Evolutionary conservation across 2,329 filamentous ascomycete genomes (phyloP).

Genomic region (Akanthomyces dipterigenus): DNA sequence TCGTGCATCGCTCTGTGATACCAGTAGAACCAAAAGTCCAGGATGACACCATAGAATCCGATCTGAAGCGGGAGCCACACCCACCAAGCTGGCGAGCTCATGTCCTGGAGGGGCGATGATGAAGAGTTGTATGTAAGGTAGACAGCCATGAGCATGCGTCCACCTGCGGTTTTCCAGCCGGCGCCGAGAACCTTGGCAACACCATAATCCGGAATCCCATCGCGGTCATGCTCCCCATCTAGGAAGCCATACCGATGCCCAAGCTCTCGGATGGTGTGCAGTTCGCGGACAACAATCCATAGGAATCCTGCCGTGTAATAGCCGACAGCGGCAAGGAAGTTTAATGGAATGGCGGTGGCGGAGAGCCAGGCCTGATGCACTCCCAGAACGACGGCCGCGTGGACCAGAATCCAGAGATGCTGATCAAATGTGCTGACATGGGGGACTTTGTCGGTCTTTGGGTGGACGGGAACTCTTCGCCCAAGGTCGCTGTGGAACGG

Average conservation of each 20-base stretch:
- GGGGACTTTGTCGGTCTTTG: slow-evolving; percentile 31
- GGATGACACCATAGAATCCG: slow-evolving; percentile 30
- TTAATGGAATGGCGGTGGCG: slow-evolving; percentile 21
- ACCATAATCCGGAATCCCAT: slow-evolving; percentile 32
- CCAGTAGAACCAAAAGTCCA: slow-evolving; percentile 32
- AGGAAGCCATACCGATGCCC: slow-evolving; percentile 32
- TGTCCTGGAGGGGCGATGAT: slow-evolving; percentile 18
- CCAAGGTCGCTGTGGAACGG: slow-evolving; percentile 22
- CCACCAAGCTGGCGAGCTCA: slow-evolving; percentile 22
- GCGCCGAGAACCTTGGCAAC: slow-evolving; percentile 25
- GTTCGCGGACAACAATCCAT: slow-evolving; percentile 29
- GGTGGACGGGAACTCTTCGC: slow-evolving; percentile 27
- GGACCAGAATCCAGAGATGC: slow-evolving; percentile 32
- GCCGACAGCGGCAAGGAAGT: slow-evolving; percentile 23
- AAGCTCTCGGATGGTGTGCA: slow-evolving; percentile 28
- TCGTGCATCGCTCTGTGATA: slow-evolving; percentile 37
- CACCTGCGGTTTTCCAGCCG: slow-evolving; percentile 24
- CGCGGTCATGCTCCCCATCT: slow-evolving; percentile 34
- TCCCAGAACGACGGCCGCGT: slow-evolving; percentile 27
- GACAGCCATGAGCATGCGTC: slow-evolving; percentile 25
- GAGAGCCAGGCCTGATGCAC: slow-evolving; percentile 28
- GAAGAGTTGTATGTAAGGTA: slow-evolving; percentile 25
- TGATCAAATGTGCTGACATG: slow-evolving; percentile 26
- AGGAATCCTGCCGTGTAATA: slow-evolving; percentile 32
- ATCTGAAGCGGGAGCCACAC: slow-evolving; percentile 28